Conservation (phyloP, 148 eudicot genomes). For the Suaeda aralocaspica region DNA sequence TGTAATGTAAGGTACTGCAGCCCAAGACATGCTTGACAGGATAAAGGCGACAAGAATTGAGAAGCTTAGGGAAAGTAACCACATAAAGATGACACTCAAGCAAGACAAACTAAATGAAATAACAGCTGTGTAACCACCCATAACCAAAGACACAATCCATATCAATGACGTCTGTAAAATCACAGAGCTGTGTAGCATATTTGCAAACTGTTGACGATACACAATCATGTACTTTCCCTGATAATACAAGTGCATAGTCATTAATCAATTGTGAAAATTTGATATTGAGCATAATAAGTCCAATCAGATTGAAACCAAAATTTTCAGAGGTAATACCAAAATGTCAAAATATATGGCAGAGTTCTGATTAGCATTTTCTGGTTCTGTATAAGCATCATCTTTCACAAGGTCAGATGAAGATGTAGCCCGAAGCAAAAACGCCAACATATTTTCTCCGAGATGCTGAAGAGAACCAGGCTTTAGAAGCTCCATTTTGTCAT, state of each 20-base stretch:
- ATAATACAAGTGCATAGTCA: constrained; percentile 15
- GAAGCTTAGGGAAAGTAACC: constrained; percentile 63
- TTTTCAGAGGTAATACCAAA: constrained; percentile 47
- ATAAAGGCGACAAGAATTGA: constrained; percentile 58
- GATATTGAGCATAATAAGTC: constrained; percentile 1
- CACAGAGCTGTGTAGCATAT: constrained; percentile 72
- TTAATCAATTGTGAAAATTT: constrained; percentile 12
- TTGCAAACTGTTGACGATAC: constrained; percentile 64
- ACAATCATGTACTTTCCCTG: constrained; percentile 90
- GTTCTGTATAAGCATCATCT: constrained; percentile 33
- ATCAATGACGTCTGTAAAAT: constrained; percentile 69
- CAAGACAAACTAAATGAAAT: constrained; percentile 59
- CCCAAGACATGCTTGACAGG: constrained; percentile 56
- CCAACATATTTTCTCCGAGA: constrained; percentile 97
- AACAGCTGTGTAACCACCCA: constrained; percentile 75
- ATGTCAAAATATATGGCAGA: constrained; percentile 83
- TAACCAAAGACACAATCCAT: constrained; percentile 69
- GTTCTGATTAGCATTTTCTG: constrained; percentile 34
- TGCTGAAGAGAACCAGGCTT: constrained; percentile 94
- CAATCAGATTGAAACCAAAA: constrained; percentile 14
- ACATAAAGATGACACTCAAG: constrained; percentile 70
- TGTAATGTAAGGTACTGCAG: constrained; percentile 64
- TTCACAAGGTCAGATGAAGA: constrained; percentile 54
- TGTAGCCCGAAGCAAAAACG: constrained; percentile 72
- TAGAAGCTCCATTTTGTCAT: constrained; percentile 81